Percentiles rank a stretch among this genome's conserved stretches.
Evolutionary conservation across 169 alveolate species (phyloP).

Genomic region (Toxoplasma gondii): DNA sequence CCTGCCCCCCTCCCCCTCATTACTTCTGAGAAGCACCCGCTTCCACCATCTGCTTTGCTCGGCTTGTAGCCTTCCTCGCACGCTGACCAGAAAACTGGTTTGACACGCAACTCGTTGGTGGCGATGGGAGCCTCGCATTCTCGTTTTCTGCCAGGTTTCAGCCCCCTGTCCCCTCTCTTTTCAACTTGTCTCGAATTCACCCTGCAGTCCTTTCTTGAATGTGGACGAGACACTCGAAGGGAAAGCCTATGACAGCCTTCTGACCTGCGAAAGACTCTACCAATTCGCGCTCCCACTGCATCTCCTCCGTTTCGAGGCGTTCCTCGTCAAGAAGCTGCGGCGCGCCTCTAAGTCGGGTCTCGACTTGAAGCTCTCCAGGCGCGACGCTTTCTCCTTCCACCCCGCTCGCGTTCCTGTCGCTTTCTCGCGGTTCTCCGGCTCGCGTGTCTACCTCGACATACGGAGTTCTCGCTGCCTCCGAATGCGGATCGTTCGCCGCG

Average conservation of each 20-base stretch:
- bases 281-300: not conserved
- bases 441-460: not conserved
- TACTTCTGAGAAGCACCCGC: no score
- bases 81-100: no score
- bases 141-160: no score
- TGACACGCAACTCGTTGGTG: no score
- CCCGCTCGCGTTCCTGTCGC: no score
- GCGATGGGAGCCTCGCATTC: no score
- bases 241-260: constrained; percentile 4
- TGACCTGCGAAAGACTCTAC: not conserved
- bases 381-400: not conserved
- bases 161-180: no score
- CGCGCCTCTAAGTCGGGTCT: not conserved
- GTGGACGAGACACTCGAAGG: not conserved
- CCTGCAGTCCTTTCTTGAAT: not conserved
- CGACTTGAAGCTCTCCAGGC: not conserved
- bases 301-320: not conserved
- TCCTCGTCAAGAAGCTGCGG: not conserved
- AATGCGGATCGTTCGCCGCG: not conserved
- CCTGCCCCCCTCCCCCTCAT: no score
- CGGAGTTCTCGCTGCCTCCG: not conserved
- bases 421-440: not conserved
- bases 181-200: no score
- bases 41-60: no score
- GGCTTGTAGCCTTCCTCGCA: no score